phyloP scores from a whole-genome alignment of 176 grass and related monocot genomes.

The Luzula sylvatica region DNA sequence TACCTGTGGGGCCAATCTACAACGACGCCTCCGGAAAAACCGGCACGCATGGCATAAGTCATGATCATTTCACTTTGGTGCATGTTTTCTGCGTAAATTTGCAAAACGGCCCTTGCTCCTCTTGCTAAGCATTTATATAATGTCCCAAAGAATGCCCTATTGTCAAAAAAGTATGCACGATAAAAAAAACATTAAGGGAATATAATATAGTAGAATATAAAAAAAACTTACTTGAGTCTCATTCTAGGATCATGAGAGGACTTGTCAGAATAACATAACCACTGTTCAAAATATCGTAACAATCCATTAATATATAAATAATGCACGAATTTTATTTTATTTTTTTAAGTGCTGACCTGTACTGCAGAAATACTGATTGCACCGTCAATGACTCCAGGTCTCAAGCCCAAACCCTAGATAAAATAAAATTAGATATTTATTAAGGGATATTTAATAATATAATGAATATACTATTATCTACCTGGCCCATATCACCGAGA shows the following conservation, averaged over 20 bases:
- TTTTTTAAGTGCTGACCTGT: constrained; percentile 35
- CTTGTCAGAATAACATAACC: constrained; percentile 96
- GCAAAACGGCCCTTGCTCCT: constrained; percentile 89
- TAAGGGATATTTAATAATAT: not conserved
- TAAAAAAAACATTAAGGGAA: not conserved
- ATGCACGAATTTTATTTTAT: not conserved
- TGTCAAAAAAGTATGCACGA: constrained; percentile 16
- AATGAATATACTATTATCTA: constrained; percentile 17
- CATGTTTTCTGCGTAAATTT: constrained; percentile 93
- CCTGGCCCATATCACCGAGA: constrained; percentile 95
- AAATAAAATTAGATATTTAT: constrained; percentile 14
- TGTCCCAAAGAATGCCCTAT: constrained; percentile 93
- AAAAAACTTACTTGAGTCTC: constrained; percentile 69
- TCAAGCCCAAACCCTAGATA: constrained; percentile 64
- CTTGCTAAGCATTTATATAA: constrained; percentile 92
- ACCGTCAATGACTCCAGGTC: constrained; percentile 88
- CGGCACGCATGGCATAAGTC: constrained; percentile 86
- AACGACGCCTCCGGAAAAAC: constrained; percentile 89
- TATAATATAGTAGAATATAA: not conserved
- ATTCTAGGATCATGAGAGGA: constrained; percentile 88
- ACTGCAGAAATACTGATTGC: constrained; percentile 94
- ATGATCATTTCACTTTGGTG: constrained; percentile 95
- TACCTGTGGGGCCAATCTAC: constrained; percentile 94
- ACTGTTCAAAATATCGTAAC: constrained; percentile 31
- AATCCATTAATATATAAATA: not conserved